Percentiles rank a stretch among this genome's conserved stretches.
These are phyloP conservation scores for Agaricus subrufescens DNA, from an alignment of 768 basidiomycete genomes.

Conservation along the genomic window DNA sequence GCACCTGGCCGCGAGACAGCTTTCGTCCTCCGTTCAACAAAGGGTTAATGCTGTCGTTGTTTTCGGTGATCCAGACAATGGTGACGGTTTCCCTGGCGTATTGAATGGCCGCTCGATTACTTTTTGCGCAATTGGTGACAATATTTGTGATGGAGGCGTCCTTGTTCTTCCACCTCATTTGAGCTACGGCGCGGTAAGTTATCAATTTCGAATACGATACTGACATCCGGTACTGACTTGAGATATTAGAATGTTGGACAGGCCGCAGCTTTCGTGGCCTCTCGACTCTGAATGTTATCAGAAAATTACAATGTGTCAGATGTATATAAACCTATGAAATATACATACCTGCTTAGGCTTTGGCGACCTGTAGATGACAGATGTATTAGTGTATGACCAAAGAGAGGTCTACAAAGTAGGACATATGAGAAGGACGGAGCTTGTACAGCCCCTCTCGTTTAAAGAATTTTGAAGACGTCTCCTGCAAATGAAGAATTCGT, in stretches of 20 bases:
- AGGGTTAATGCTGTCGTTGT: conserved; percentile 28
- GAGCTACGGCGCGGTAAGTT: conserved; percentile 16
- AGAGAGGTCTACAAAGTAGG: too few relatives aligned
- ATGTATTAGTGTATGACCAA: too few relatives aligned
- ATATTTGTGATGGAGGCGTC: conserved; percentile 23
- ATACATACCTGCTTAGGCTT: too few relatives aligned
- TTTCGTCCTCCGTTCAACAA: conserved; percentile 23
- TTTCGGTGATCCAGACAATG: conserved; percentile 30
- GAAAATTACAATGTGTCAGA: too few relatives aligned
- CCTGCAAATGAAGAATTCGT: too few relatives aligned
- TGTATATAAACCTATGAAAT: too few relatives aligned
- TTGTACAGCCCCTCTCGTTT: too few relatives aligned
- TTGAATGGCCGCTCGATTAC: conserved; percentile 20
- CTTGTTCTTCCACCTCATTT: conserved; percentile 21
- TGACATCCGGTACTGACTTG: background rate
- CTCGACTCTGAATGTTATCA: background rate
- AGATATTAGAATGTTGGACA: conserved; percentile 2
- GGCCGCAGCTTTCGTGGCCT: conserved; percentile 10
- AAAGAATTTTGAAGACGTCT: too few relatives aligned
- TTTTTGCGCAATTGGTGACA: conserved; percentile 25
- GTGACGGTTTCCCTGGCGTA: conserved; percentile 20
- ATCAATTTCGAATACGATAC: background rate
- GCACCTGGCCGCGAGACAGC: conserved; percentile 29
- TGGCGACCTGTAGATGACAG: too few relatives aligned
- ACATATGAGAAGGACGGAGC: too few relatives aligned